Conservation (phyloP, 768 basidiomycete species). For the Hydnomerulius pinastri region DNA sequence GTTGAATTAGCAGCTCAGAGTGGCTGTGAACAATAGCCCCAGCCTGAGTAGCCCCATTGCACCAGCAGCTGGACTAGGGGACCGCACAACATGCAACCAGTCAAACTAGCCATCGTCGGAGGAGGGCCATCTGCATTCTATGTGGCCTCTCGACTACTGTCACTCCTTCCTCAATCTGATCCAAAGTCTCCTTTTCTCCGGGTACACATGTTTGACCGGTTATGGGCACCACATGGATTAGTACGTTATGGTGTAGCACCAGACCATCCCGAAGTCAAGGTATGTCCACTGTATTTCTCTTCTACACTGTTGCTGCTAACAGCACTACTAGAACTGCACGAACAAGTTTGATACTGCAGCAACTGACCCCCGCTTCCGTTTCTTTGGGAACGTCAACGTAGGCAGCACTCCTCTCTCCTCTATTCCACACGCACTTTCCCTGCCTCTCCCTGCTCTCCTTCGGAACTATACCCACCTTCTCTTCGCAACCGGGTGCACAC, state of each 20-base stretch:
- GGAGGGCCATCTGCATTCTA: slow-evolving; percentile 97
- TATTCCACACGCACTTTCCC: slow-evolving; percentile 52
- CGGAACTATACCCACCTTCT: slow-evolving; percentile 83
- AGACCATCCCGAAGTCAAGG: slow-evolving; percentile 99
- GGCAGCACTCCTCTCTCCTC: slow-evolving; percentile 34
- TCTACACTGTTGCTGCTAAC: slow-evolving; percentile 13
- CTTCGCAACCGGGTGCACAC: slow-evolving; percentile 82
- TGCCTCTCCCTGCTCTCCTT: slow-evolving; percentile 64
- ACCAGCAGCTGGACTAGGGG: background rate
- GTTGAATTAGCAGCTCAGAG: background rate
- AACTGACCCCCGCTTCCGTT: slow-evolving; percentile 76
- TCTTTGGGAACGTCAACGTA: slow-evolving; percentile 89
- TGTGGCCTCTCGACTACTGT: slow-evolving; percentile 83
- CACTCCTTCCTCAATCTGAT: slow-evolving; percentile 46
- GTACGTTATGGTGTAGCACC: slow-evolving; percentile 97
- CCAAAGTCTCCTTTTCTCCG: slow-evolving; percentile 40
- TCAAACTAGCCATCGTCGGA: slow-evolving; percentile 91
- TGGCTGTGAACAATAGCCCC: background rate
- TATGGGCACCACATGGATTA: slow-evolving; percentile 94
- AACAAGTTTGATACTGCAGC: slow-evolving; percentile 90
- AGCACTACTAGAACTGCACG: slow-evolving; percentile 80
- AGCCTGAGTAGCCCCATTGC: background rate
- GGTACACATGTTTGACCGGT: slow-evolving; percentile 88
- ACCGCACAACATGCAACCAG: slow-evolving; percentile 12
- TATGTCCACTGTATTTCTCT: slow-evolving; percentile 6